Evolutionary conservation across 495 filamentous ascomycete species (phyloP), one percentile per base, ranked within the genome.

Genomic region (Penicillium angulare): DNA sequence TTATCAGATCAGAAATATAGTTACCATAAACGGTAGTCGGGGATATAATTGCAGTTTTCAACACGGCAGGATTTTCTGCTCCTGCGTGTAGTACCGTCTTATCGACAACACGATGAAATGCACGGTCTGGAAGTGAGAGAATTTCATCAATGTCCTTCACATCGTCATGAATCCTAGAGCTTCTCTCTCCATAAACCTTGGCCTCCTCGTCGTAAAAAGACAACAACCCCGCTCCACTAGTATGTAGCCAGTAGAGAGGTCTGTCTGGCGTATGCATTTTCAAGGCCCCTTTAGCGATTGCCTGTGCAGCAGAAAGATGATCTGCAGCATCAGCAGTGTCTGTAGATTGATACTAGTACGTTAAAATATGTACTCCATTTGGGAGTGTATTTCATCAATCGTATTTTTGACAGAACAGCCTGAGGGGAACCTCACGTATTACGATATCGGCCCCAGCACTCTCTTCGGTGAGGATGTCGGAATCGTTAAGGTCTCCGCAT

Each of bases 331-430:
- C 63, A n/a, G 73, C 75, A n/a, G 65, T 70, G 43, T 75, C 65
- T 74, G 54, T 9, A 48, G 7, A 20, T 39, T n/a, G 4, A 32
- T 12, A n/a, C n/a, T n/a, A n/a, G n/a, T n/a, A n/a, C n/a, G n/a
- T 43, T 15, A 17, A 17, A 13, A 16, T 15, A 17, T 41, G 3
- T 20, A 69, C 63, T n/a, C n/a, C n/a, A n/a, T n/a, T n/a, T n/a
- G n/a, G n/a, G n/a, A n/a, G n/a, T n/a, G n/a, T n/a, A n/a, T n/a
- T n/a, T n/a, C n/a, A n/a, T n/a, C n/a, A n/a, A 18, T 60, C 74
- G 67, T 40, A 78, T 57, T 39, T 39, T 39, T 20, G n/a, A 80
- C 68, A 26, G 77, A 66, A 52, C 77, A 80, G 83, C n/a, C n/a
- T n/a, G n/a, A 56, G 86, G 79, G 16, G 77, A 66, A 7, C 73